phyloP scores from a whole-genome alignment of 805 yeast species.

The Candida ovalis region DNA sequence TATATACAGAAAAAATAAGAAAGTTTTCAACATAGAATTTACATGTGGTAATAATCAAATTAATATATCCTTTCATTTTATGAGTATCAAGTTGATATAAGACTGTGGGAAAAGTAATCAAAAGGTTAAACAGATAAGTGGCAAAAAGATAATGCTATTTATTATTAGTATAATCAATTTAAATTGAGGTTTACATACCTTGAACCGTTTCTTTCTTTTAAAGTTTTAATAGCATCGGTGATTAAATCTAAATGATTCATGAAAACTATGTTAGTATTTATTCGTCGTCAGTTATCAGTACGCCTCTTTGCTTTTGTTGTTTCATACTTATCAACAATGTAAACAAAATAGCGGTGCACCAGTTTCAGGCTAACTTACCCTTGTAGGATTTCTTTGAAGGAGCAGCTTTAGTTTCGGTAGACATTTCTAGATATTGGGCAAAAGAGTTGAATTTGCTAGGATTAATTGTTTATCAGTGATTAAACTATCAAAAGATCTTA shows the following conservation, averaged over 20 bases:
- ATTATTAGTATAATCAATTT: background rate
- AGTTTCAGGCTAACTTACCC: slow-evolving; percentile 33
- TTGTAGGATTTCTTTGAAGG: slow-evolving; percentile 41
- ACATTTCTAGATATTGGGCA: slow-evolving; percentile 26
- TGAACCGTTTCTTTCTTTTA: slow-evolving; percentile 80
- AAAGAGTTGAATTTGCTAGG: background rate
- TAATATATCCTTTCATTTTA: too few species aligned
- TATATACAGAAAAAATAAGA: too few species aligned
- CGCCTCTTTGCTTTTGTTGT: background rate
- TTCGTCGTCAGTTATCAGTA: background rate
- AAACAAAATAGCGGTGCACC: background rate
- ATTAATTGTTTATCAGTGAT: too few species aligned
- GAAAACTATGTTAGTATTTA: background rate
- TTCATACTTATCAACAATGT: background rate
- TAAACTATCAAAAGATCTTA: background rate
- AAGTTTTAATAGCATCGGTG: slow-evolving; percentile 60
- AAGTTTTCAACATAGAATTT: too few species aligned
- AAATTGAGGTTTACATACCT: slow-evolving; percentile 42
- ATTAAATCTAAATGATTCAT: slow-evolving; percentile 45
- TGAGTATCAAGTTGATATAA: too few species aligned
- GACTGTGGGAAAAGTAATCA: too few species aligned
- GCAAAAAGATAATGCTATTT: background rate
- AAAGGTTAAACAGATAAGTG: background rate
- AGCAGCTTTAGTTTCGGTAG: slow-evolving; percentile 33
- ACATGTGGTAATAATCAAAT: too few species aligned